Conservation (phyloP, 2,329 filamentous ascomycete species). For the Phialophora tarda region DNA sequence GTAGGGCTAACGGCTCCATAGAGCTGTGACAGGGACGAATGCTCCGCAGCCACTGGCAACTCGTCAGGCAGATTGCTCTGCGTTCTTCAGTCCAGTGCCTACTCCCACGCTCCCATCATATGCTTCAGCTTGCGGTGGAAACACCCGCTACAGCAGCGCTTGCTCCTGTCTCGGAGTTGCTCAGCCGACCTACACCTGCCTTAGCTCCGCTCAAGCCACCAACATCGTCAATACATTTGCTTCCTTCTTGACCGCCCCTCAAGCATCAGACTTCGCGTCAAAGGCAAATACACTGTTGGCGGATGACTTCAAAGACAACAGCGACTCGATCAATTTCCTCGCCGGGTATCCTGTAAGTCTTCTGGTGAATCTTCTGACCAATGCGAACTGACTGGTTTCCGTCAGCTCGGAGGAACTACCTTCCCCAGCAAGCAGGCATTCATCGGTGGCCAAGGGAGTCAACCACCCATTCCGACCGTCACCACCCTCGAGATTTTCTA, state of each 20-base stretch:
- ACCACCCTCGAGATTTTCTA: slow-evolving; percentile 36
- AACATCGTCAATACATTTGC: slow-evolving; percentile 28
- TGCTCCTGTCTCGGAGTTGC: slow-evolving; percentile 25
- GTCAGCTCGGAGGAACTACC: slow-evolving; percentile 17
- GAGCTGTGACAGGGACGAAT: slow-evolving; percentile 24
- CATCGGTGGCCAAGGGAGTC: slow-evolving; percentile 31
- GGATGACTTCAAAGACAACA: slow-evolving; percentile 31
- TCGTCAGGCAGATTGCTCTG: slow-evolving; percentile 28
- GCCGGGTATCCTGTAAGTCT: slow-evolving; percentile 28
- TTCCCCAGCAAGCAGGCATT: slow-evolving; percentile 34
- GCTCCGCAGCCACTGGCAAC: slow-evolving; percentile 22
- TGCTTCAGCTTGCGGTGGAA: slow-evolving; percentile 25
- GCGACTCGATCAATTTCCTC: slow-evolving; percentile 35
- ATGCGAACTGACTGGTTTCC: neutral
- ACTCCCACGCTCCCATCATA: slow-evolving; percentile 26
- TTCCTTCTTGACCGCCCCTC: slow-evolving; percentile 30
- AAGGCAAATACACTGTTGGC: slow-evolving; percentile 33
- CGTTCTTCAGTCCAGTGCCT: slow-evolving; percentile 22
- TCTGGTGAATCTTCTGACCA: neutral
- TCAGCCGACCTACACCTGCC: slow-evolving; percentile 18
- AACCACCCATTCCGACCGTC: slow-evolving; percentile 31
- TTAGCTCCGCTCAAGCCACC: slow-evolving; percentile 23
- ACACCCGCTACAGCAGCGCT: slow-evolving; percentile 25
- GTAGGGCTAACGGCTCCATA: slow-evolving; percentile 6
- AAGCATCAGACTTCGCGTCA: slow-evolving; percentile 30